A percentile compares a stretch with the other conserved stretches of the same genome.
These are phyloP conservation scores for Beauveria sp. DNA, from an alignment of 2,329 filamentous ascomycete genomes.

Conservation along the genomic window DNA sequence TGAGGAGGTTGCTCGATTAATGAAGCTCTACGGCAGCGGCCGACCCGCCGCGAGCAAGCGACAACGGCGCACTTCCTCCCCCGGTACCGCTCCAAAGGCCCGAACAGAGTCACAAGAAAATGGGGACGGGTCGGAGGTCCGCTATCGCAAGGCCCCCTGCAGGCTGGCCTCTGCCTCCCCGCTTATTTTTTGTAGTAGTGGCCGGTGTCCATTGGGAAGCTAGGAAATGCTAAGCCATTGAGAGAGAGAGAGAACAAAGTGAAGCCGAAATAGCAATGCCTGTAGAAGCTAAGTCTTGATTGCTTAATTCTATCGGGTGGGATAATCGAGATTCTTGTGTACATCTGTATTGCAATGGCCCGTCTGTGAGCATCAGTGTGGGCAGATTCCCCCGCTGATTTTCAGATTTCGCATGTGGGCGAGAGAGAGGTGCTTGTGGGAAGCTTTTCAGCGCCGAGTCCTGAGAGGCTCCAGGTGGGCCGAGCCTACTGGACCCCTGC, in stretches of 20 bases:
- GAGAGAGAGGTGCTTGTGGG: neutral
- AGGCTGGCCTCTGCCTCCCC: neutral
- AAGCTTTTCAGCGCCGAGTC: neutral
- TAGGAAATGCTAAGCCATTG: neutral
- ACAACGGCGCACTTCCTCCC: neutral
- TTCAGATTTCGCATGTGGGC: slow-evolving; percentile 1
- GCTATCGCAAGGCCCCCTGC: slow-evolving; percentile 4
- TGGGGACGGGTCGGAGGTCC: neutral
- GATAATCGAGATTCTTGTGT: neutral
- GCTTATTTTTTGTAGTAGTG: neutral
- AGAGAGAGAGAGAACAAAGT: too few relatives aligned
- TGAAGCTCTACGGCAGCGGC: too few relatives aligned
- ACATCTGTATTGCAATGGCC: neutral
- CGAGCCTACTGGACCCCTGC: neutral
- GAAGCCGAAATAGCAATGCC: too few relatives aligned
- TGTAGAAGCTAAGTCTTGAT: too few relatives aligned
- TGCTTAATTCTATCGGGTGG: too few relatives aligned
- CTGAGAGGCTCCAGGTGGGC: slow-evolving; percentile 1
- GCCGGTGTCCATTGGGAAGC: neutral
- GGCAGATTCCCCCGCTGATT: slow-evolving; percentile 2
- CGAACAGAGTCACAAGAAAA: slow-evolving; percentile 1
- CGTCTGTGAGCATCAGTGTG: neutral
- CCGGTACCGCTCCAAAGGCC: slow-evolving; percentile 8
- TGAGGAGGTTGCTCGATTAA: too few relatives aligned
- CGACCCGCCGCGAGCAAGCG: neutral